Conservation (phyloP, 495 filamentous ascomycete species). For the Xylaria bambusicola region DNA sequence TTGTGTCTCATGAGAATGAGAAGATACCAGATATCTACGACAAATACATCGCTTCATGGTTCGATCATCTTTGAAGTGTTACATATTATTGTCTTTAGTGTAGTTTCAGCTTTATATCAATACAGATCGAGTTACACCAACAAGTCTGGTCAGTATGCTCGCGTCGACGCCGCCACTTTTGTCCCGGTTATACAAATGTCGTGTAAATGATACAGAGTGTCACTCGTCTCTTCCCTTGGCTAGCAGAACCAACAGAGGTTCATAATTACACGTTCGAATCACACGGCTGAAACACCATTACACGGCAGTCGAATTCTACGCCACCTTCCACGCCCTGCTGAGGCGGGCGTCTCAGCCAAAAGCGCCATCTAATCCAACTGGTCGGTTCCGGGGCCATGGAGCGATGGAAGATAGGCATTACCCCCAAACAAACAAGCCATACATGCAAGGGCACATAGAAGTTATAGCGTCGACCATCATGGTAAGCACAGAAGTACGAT, state of each 20-base stretch:
- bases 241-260: background rate
- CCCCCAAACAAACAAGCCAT: background rate
- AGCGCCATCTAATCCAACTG: background rate
- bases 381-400: background rate
- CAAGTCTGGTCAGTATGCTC: background rate
- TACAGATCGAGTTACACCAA: background rate
- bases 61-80: too few species aligned
- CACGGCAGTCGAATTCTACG: background rate
- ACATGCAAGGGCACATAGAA: background rate
- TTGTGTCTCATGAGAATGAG: too few species aligned
- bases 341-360: background rate
- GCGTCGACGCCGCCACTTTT: background rate
- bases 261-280: too few species aligned
- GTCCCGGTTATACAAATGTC: background rate
- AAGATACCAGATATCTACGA: background rate
- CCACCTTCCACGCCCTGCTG: background rate
- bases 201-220: background rate
- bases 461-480: too few species aligned
- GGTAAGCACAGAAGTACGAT: too few species aligned
- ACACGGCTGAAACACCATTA: background rate
- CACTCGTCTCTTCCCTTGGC: background rate
- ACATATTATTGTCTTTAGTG: too few species aligned
- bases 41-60: too few species aligned
- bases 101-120: background rate
- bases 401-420: background rate